Conservation (phyloP, 2,329 filamentous ascomycete species). For the Ophiostoma australiae region DNA sequence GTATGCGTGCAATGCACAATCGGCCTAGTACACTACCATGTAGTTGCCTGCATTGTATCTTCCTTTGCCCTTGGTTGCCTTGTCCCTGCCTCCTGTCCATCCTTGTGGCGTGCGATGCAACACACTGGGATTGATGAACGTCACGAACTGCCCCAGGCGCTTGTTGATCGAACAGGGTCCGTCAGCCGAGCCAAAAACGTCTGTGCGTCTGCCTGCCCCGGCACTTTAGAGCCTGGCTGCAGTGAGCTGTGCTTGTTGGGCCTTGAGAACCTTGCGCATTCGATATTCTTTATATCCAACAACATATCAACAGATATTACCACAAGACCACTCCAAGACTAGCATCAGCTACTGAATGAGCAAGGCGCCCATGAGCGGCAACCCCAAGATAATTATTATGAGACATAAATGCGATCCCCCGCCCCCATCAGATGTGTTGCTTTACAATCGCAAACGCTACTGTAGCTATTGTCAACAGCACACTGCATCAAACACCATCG, state of each 20-base stretch:
- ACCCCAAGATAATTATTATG: neutral
- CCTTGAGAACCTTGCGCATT: neutral
- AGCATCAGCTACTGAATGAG: neutral
- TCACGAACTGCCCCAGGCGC: slow-evolving; percentile 25
- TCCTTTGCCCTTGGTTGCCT: neutral
- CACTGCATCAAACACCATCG: neutral
- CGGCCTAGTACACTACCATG: neutral
- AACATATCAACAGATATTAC: neutral
- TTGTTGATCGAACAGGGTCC: slow-evolving; percentile 27
- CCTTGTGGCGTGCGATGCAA: slow-evolving; percentile 23
- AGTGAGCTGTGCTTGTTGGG: neutral
- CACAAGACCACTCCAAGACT: neutral
- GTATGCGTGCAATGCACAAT: neutral
- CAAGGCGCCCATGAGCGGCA: neutral
- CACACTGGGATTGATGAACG: slow-evolving; percentile 26
- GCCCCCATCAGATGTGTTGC: neutral
- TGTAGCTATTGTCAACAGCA: neutral
- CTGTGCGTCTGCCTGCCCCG: slow-evolving; percentile 31
- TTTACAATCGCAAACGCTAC: neutral
- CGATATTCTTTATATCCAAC: neutral
- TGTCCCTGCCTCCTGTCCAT: slow-evolving; percentile 5
- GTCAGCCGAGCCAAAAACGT: slow-evolving; percentile 29
- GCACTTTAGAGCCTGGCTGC: slow-evolving; percentile 19
- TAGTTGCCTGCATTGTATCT: neutral
- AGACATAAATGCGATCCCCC: neutral